Conservation (phyloP, 768 basidiomycete genomes). For the Trametopsis cervina region DNA sequence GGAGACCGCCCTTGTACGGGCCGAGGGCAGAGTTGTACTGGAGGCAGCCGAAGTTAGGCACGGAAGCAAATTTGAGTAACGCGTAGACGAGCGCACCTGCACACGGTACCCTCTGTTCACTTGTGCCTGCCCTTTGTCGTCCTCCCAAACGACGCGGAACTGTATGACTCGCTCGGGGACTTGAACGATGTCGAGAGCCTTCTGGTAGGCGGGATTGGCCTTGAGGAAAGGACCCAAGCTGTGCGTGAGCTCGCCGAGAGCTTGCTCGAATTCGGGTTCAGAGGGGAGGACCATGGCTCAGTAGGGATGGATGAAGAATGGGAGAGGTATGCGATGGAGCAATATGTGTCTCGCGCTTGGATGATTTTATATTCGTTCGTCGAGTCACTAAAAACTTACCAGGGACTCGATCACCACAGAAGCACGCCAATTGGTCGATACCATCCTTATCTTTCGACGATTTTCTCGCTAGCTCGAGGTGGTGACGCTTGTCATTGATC, state of each 20-base stretch:
- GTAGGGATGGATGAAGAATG: neutral
- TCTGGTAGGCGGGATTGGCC: conserved; percentile 60
- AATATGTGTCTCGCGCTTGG: neutral
- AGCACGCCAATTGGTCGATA: neutral
- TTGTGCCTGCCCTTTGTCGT: conserved; percentile 55
- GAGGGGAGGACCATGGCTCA: conserved; percentile 26
- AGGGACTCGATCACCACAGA: neutral
- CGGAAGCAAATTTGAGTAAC: neutral
- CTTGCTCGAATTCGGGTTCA: conserved; percentile 71
- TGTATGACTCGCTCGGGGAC: conserved; percentile 50
- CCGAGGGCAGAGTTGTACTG: conserved; percentile 75
- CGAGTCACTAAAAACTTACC: neutral
- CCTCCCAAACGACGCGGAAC: conserved; percentile 77
- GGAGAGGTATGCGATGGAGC: neutral
- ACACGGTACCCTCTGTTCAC: conserved; percentile 73
- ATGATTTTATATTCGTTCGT: neutral
- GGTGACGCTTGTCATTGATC: neutral
- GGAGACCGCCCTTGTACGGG: conserved; percentile 74
- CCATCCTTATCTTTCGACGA: neutral
- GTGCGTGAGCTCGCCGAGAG: conserved; percentile 55
- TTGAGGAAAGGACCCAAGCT: conserved; percentile 60
- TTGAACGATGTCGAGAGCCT: conserved; percentile 58
- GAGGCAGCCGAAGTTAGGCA: neutral
- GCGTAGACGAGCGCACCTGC: conserved; percentile 43
- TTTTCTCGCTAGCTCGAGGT: neutral